phyloP scores from a whole-genome alignment of 2,329 filamentous ascomycete genomes.

The Anisogramma anomala region DNA sequence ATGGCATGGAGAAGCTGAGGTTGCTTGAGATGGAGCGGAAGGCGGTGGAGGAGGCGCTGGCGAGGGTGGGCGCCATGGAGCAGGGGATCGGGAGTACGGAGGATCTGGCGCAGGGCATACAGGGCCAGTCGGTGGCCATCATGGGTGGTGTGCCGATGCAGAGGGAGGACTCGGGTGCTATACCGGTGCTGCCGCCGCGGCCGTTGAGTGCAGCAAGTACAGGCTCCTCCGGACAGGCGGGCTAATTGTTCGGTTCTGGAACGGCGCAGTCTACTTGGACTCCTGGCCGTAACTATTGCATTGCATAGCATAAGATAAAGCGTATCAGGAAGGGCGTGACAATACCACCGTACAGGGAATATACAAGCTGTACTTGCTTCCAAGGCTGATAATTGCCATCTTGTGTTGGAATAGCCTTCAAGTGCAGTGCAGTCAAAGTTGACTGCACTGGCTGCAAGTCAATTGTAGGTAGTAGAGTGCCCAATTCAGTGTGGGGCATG shows the following conservation, averaged over 20 bases:
- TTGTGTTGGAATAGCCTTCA: too few relatives aligned
- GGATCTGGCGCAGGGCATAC: slow-evolving; percentile 17
- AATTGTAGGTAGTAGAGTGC: too few relatives aligned
- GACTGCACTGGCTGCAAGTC: too few relatives aligned
- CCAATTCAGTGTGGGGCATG: too few relatives aligned
- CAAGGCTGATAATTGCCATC: too few relatives aligned
- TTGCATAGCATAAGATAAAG: slow-evolving; percentile 1
- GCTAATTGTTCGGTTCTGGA: background rate
- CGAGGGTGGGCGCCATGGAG: slow-evolving; percentile 10
- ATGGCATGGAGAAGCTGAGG: slow-evolving; percentile 47
- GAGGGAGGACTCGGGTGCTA: slow-evolving; percentile 22
- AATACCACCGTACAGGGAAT: slow-evolving; percentile 3
- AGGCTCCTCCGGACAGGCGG: slow-evolving; percentile 23
- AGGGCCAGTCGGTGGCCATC: slow-evolving; percentile 17
- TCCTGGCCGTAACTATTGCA: background rate
- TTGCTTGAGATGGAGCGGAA: slow-evolving; percentile 38
- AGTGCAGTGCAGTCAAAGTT: too few relatives aligned
- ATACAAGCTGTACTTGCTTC: too few relatives aligned
- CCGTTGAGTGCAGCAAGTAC: slow-evolving; percentile 31
- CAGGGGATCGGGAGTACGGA: slow-evolving; percentile 11
- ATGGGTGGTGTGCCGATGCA: slow-evolving; percentile 35
- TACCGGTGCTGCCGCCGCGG: slow-evolving; percentile 28
- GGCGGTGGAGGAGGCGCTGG: slow-evolving; percentile 29
- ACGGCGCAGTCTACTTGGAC: background rate
- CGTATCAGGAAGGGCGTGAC: background rate